Evolutionary conservation across 192 early-diverging fungal genomes (phyloP).

Genomic region (Jimgerdemannia flammicorona): DNA sequence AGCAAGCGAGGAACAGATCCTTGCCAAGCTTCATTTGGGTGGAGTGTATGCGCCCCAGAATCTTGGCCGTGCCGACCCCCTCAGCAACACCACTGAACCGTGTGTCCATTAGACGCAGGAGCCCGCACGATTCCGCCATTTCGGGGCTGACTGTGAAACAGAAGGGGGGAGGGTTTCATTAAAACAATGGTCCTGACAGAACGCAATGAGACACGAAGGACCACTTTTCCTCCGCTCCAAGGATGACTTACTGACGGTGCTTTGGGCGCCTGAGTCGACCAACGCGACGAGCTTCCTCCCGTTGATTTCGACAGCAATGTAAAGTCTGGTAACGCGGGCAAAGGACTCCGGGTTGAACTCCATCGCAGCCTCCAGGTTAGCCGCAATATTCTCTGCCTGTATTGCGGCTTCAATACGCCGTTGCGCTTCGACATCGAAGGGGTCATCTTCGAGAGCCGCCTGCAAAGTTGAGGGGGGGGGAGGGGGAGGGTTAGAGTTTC

Average conservation of each 20-base stretch:
- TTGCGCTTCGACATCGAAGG: conserved; percentile 90
- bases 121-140: conserved; percentile 69
- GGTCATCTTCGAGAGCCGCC: conserved; percentile 66
- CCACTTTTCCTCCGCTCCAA: conserved; percentile 25
- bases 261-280: conserved; percentile 96
- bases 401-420: conserved; percentile 89
- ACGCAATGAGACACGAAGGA: too few species aligned
- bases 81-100: conserved; percentile 87
- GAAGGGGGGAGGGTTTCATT: background rate
- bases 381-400: conserved; percentile 74
- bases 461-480: conserved; percentile 28
- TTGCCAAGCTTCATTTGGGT: conserved; percentile 80
- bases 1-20: conserved; percentile 74
- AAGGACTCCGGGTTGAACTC: conserved; percentile 96
- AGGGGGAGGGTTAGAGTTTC: too few species aligned
- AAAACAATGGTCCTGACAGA: background rate
- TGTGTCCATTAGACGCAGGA: conserved; percentile 87
- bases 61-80: conserved; percentile 96
- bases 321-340: conserved; percentile 87
- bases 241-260: conserved; percentile 72
- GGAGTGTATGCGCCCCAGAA: conserved; percentile 90
- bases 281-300: conserved; percentile 86
- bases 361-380: conserved; percentile 83
- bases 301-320: conserved; percentile 88
- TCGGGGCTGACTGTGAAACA: conserved; percentile 50